Evolutionary conservation across 2,329 filamentous ascomycete species (phyloP).

Genomic region (Colletotrichum tropicale): DNA sequence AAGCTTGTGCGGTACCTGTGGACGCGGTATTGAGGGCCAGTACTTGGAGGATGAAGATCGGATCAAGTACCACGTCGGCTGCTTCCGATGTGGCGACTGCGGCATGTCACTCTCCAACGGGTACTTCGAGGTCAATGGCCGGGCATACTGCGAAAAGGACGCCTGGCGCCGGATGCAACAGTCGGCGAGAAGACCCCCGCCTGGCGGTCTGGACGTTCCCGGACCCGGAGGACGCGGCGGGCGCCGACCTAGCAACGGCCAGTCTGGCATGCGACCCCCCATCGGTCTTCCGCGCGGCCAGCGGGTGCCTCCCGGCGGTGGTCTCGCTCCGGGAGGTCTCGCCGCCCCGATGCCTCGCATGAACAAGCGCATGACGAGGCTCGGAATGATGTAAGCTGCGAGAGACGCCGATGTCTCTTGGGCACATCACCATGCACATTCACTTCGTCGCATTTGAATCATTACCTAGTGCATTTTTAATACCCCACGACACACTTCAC

Average conservation of each 20-base stretch:
- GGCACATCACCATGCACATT: neutral
- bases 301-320: conserved; percentile 19
- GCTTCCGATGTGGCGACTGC: conserved; percentile 86
- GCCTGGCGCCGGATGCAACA: conserved; percentile 64
- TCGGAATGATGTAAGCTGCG: conserved; percentile 57
- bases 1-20: conserved; percentile 81
- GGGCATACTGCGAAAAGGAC: conserved; percentile 85
- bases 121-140: conserved; percentile 87
- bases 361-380: conserved; percentile 67
- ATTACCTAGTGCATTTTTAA: conserved; percentile 5
- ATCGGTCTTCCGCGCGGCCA: conserved; percentile 20
- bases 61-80: conserved; percentile 85
- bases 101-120: conserved; percentile 76
- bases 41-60: conserved; percentile 83
- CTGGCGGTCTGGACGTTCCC: conserved; percentile 10
- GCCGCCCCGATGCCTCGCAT: conserved; percentile 48
- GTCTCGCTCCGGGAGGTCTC: neutral
- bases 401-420: neutral
- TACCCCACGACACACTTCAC: conserved; percentile 7
- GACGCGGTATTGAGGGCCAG: conserved; percentile 87
- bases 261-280: conserved; percentile 19
- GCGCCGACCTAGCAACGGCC: conserved; percentile 13
- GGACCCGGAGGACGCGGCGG: neutral
- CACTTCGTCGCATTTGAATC: conserved; percentile 6
- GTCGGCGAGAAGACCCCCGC: conserved; percentile 27